Conservation (phyloP, 345 rosid species). For the Syzygium aqueum region DNA sequence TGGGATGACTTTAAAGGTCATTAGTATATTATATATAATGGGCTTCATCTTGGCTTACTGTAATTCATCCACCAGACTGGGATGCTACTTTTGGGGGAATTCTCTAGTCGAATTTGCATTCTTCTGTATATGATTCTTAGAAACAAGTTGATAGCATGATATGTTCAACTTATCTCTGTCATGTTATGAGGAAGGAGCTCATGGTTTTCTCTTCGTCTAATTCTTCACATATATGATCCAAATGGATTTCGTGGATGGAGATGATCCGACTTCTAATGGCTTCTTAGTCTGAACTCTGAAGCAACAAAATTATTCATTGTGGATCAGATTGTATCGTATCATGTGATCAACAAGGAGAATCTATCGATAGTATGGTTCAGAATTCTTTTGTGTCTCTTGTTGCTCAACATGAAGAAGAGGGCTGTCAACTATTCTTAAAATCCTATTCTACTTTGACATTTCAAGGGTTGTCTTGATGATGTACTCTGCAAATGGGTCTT, state of each 20-base stretch:
- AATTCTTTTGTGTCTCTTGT: slow-evolving; percentile 14
- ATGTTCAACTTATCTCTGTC: not conserved
- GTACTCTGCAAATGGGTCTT: slow-evolving; percentile 26
- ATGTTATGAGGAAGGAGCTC: not conserved
- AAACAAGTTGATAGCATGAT: not conserved
- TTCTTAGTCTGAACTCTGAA: not conserved
- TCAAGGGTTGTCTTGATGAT: slow-evolving; percentile 20
- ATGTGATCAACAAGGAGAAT: not conserved
- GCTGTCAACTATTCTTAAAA: slow-evolving; percentile 18
- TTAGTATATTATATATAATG: not conserved
- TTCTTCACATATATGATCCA: not conserved
- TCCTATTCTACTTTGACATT: slow-evolving; percentile 19
- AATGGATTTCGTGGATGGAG: not conserved
- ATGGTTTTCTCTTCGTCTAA: not conserved
- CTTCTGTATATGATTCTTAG: not conserved
- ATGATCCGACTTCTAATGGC: not conserved
- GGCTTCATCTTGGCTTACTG: not conserved
- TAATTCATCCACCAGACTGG: not conserved
- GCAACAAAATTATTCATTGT: not conserved
- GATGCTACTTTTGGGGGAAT: not conserved
- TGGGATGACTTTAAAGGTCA: not conserved
- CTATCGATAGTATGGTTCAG: not conserved
- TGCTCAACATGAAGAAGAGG: slow-evolving; percentile 33
- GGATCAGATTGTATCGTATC: not conserved
- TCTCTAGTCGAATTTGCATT: not conserved